Conservation (phyloP, 208 protist species). For the Acanthamoeba healyi region DNA sequence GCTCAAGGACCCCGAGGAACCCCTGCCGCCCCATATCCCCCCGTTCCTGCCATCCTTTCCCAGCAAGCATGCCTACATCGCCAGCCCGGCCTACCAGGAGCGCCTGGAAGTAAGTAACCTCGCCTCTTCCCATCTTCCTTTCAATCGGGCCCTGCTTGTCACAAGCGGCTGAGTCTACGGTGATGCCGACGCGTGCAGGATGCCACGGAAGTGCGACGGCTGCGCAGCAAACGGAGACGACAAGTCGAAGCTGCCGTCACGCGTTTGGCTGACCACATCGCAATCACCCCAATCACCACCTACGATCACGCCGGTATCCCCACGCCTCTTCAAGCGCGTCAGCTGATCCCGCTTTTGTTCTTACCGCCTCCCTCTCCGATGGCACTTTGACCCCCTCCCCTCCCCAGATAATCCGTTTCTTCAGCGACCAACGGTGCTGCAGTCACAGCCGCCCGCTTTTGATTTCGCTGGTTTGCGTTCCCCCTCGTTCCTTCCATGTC, state of each 20-base stretch:
- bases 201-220: not conserved
- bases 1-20: slow-evolving; percentile 28
- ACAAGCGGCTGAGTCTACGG: not conserved
- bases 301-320: not conserved
- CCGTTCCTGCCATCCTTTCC: slow-evolving; percentile 21
- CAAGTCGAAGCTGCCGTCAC: slow-evolving; percentile 19
- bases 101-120: not conserved
- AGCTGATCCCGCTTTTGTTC: too few relatives aligned
- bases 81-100: not conserved
- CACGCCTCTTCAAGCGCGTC: too few relatives aligned
- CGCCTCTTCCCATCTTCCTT: too few relatives aligned
- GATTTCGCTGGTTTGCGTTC: not conserved
- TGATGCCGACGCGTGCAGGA: not conserved
- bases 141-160: not conserved
- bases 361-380: too few relatives aligned
- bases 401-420: not conserved
- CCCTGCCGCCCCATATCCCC: slow-evolving; percentile 2
- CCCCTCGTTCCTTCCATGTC: too few relatives aligned
- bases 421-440: not conserved
- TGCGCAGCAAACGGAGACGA: slow-evolving; percentile 6
- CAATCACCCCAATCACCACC: not conserved
- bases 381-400: not conserved
- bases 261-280: not conserved
- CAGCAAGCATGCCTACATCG: slow-evolving; percentile 13
- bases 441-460: not conserved